Evolutionary conservation across 1,284 basidiomycete genomes (phyloP).

Genomic region (Coniferiporia weirii): DNA sequence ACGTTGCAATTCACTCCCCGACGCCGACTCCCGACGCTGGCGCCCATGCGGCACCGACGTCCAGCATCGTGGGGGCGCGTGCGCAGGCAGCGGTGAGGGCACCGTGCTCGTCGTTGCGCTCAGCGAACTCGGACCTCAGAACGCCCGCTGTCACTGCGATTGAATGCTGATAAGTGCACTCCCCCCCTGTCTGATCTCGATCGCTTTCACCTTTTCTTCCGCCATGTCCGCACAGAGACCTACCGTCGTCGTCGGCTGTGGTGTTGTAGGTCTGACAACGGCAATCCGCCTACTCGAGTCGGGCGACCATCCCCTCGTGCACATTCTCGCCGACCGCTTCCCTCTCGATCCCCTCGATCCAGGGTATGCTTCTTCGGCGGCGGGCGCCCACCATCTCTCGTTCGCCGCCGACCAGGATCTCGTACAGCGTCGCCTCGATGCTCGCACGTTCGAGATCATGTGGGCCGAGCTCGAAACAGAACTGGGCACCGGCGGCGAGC

Average conservation of each 20-base stretch:
- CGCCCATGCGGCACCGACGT: not conserved
- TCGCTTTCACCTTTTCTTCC: not conserved
- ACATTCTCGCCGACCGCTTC: slow-evolving; percentile 5
- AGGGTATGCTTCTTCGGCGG: slow-evolving; percentile 6
- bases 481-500: not conserved
- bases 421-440: slow-evolving; percentile 1
- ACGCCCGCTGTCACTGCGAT: too few species aligned
- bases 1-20: not conserved
- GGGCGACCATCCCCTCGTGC: not conserved
- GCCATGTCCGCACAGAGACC: not conserved
- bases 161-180: too few species aligned
- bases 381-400: slow-evolving; percentile 11
- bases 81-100: too few species aligned
- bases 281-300: slow-evolving; percentile 7
- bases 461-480: slow-evolving; percentile 8
- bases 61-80: too few species aligned
- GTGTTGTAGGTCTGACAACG: slow-evolving; percentile 6
- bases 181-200: not conserved
- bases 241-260: slow-evolving; percentile 6
- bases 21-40: not conserved
- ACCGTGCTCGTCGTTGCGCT: too few species aligned
- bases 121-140: too few species aligned
- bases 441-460: slow-evolving; percentile 7
- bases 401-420: slow-evolving; percentile 9
- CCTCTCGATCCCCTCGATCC: slow-evolving; percentile 7